Conservation (phyloP, 352 stramenopile genomes). For the Pythium sukuiense region DNA sequence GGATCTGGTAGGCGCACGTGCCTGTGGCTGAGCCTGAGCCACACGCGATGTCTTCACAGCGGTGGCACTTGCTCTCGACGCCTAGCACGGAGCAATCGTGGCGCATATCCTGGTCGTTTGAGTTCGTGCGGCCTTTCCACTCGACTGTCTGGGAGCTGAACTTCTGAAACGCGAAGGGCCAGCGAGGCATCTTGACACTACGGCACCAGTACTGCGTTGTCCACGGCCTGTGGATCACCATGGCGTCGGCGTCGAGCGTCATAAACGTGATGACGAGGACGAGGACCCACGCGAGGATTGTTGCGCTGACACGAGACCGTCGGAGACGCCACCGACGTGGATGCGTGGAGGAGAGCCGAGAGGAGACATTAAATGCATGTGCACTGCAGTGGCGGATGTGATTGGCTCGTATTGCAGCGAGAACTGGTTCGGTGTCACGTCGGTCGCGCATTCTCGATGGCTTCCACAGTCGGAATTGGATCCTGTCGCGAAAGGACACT, state of each 20-base stretch:
- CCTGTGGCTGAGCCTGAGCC: slow-evolving; percentile 28
- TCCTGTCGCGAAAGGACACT: not conserved
- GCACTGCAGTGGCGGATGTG: not conserved
- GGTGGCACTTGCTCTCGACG: slow-evolving; percentile 93
- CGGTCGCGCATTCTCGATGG: not conserved
- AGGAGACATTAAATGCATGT: not conserved
- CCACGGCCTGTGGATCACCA: slow-evolving; percentile 84
- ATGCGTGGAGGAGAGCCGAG: not conserved
- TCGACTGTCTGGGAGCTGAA: slow-evolving; percentile 65
- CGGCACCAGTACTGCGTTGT: slow-evolving; percentile 87
- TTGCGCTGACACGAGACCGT: not conserved
- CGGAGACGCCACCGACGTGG: not conserved
- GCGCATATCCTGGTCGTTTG: slow-evolving; percentile 91
- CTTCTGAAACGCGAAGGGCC: slow-evolving; percentile 95
- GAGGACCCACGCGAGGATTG: not conserved
- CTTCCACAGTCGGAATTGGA: not conserved
- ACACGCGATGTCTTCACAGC: slow-evolving; percentile 90
- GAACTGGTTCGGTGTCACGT: not conserved
- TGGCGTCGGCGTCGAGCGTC: slow-evolving; percentile 18
- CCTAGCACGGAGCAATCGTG: slow-evolving; percentile 88
- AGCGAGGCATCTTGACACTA: slow-evolving; percentile 80
- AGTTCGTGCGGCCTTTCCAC: slow-evolving; percentile 85
- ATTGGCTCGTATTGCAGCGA: too few relatives aligned
- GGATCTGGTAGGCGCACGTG: slow-evolving; percentile 90
- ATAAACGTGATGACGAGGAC: not conserved